Evolutionary conservation across 2,329 filamentous ascomycete genomes (phyloP).

Genomic region (Phyllosticta citrichinensis): DNA sequence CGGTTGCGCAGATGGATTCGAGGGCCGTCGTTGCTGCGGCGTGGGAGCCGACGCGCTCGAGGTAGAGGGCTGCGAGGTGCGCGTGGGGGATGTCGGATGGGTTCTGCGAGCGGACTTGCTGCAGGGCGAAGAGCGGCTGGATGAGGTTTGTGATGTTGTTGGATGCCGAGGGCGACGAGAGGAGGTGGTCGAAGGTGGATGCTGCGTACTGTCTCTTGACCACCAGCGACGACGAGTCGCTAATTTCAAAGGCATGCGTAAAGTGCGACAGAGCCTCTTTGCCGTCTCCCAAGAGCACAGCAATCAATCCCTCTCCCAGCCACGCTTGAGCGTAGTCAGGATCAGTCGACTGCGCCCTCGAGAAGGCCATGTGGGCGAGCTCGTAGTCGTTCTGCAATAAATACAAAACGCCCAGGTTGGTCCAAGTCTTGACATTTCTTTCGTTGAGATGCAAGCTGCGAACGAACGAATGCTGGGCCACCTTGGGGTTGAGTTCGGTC

Average conservation of each 20-base stretch:
- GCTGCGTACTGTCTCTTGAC: slow-evolving; percentile 70
- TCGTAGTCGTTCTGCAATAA: slow-evolving; percentile 72
- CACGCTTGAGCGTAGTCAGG: slow-evolving; percentile 90
- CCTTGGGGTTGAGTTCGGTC: slow-evolving; percentile 70
- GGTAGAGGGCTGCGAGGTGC: slow-evolving; percentile 70
- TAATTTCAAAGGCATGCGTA: slow-evolving; percentile 88
- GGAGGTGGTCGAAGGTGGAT: slow-evolving; percentile 72
- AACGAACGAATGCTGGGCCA: slow-evolving; percentile 88
- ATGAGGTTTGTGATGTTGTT: slow-evolving; percentile 55
- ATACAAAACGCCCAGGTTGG: slow-evolving; percentile 80
- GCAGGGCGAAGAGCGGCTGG: slow-evolving; percentile 79
- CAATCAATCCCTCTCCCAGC: slow-evolving; percentile 84
- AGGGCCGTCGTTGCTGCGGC: slow-evolving; percentile 53
- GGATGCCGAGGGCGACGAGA: slow-evolving; percentile 44
- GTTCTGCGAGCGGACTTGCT: slow-evolving; percentile 64
- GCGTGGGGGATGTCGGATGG: slow-evolving; percentile 62
- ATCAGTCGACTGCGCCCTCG: slow-evolving; percentile 83
- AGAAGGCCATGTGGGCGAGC: slow-evolving; percentile 84
- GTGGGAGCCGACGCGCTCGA: slow-evolving; percentile 68
- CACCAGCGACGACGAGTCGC: slow-evolving; percentile 62
- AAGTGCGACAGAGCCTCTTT: slow-evolving; percentile 77
- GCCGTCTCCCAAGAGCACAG: slow-evolving; percentile 61
- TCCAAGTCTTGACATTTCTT: slow-evolving; percentile 73
- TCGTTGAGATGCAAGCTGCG: slow-evolving; percentile 90
- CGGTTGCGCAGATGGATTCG: slow-evolving; percentile 53